phyloP scores from a whole-genome alignment of 805 yeast species.

The Ascoidea asiatica region DNA sequence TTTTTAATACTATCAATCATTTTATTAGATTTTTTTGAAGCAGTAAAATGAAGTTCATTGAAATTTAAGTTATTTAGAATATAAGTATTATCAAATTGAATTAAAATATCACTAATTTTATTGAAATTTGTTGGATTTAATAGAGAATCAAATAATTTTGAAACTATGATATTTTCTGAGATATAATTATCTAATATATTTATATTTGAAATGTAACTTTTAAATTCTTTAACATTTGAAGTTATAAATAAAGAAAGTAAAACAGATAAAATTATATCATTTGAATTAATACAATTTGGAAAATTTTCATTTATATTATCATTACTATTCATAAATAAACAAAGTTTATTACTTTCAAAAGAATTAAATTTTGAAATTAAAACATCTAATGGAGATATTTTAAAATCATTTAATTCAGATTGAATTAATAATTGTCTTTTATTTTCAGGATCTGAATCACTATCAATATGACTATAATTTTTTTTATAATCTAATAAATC shows the following conservation, averaged over 20 bases:
- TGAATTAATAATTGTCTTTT: not conserved
- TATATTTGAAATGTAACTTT: no score
- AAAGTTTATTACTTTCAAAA: conserved; percentile 4
- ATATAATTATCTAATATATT: not conserved
- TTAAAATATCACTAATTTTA: not conserved
- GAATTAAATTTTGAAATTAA: conserved; percentile 9
- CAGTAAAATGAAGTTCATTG: conserved; percentile 10
- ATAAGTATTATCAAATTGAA: not conserved
- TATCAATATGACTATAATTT: conserved; percentile 11
- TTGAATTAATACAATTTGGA: no score
- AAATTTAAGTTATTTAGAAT: conserved; percentile 8
- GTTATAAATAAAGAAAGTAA: conserved; percentile 10
- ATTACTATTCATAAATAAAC: no score
- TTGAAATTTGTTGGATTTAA: not conserved
- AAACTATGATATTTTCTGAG: not conserved
- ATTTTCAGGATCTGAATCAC: conserved; percentile 8
- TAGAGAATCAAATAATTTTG: not conserved
- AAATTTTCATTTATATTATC: not conserved
- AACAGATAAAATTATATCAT: conserved; percentile 11
- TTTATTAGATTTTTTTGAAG: conserved; percentile 11
- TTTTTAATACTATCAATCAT: conserved; percentile 9
- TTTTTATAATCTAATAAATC: conserved; percentile 8
- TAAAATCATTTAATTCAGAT: conserved; percentile 8
- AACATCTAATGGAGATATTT: conserved; percentile 4
- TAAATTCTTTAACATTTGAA: conserved; percentile 7